Evolutionary conservation across 2,329 filamentous ascomycete species (phyloP), one percentile per base, ranked within the genome.

Genomic region (Fonsecaea erecta): DNA sequence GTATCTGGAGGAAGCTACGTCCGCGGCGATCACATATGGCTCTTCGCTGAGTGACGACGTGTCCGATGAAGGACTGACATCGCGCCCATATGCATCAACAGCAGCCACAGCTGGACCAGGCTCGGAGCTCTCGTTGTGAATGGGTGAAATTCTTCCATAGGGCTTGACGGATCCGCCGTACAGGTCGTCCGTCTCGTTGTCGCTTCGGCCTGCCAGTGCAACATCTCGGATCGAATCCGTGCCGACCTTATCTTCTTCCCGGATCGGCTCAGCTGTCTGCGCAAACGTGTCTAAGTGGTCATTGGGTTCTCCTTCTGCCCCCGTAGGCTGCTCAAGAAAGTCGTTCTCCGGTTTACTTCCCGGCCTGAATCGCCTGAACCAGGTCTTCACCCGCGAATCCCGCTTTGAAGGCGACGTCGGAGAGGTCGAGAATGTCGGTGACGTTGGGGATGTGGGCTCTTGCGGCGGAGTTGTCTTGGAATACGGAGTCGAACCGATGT

Each of bases 211-310:
- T 30, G 70, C 71, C 18, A 73, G 63, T 5, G 71, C 71, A 40
- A 73, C 69, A 55, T 73, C 71, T 12, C 71, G 70, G 34, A 71
- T 67, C 9, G 71, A 73, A 32, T 68, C 68, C 3, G 66, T 64
- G 18, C 57, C 40, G 8, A 60, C 62, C 14, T 52, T 62, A 18
- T 65, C 67, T 32, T 67, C 60, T 21, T 65, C 67, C 24, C 61
- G 55, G 43, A 52, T 54, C 1, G 57, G 43, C 18, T 62, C 55
- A 7, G 51, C 55, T 28, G 59, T 58, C n/a, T 21, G 30, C 16
- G 18, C 48, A 16, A 52, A 16, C 14, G 18, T 57, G 18, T 34
- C 46, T 4, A 48, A 11, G 1, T 58, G 28, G 8, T 60, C 28
- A 4, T 40, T 60, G 5, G 57, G 37, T 30, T 60, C 60, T 14